phyloP scores from a whole-genome alignment of 2,329 filamentous ascomycete genomes.

The Fusarium sp. region DNA sequence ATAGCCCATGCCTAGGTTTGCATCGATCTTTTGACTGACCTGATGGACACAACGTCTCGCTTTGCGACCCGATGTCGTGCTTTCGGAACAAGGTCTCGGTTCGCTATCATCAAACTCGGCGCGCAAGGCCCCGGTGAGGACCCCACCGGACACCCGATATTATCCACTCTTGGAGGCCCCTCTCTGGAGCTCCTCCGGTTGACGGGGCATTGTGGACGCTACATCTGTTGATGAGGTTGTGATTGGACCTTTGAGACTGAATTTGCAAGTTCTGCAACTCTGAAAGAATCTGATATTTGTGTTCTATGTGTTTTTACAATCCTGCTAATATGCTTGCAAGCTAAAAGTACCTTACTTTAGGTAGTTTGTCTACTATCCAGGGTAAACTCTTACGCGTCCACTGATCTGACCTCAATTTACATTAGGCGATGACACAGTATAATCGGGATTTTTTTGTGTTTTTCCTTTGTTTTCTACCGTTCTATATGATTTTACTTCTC shows the following conservation, averaged over 20 bases:
- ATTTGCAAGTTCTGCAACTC: slow-evolving; percentile 1
- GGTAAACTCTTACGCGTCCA: slow-evolving; percentile 13
- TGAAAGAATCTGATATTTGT: slow-evolving; percentile 5
- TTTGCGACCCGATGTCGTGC: slow-evolving; percentile 14
- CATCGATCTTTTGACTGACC: neutral
- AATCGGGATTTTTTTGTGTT: neutral
- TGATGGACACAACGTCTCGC: neutral
- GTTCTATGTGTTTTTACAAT: slow-evolving; percentile 1
- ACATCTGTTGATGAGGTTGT: slow-evolving; percentile 7
- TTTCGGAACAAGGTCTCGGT: slow-evolving; percentile 31
- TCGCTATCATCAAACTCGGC: slow-evolving; percentile 24
- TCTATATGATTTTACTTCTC: neutral
- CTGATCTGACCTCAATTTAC: neutral
- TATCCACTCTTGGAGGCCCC: slow-evolving; percentile 28
- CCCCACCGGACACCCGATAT: slow-evolving; percentile 24
- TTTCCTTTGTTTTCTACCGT: neutral
- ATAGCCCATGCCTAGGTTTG: neutral
- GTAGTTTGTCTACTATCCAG: neutral
- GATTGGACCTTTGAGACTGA: slow-evolving; percentile 14
- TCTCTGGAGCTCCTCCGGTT: slow-evolving; percentile 27
- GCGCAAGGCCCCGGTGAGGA: slow-evolving; percentile 17
- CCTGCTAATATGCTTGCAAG: neutral
- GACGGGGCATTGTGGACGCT: slow-evolving; percentile 22
- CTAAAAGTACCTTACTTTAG: neutral
- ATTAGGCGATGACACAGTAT: neutral